These are phyloP conservation scores for Macroventuria anomochaeta DNA, from an alignment of 2,329 filamentous ascomycete genomes.

Conservation along the genomic window DNA sequence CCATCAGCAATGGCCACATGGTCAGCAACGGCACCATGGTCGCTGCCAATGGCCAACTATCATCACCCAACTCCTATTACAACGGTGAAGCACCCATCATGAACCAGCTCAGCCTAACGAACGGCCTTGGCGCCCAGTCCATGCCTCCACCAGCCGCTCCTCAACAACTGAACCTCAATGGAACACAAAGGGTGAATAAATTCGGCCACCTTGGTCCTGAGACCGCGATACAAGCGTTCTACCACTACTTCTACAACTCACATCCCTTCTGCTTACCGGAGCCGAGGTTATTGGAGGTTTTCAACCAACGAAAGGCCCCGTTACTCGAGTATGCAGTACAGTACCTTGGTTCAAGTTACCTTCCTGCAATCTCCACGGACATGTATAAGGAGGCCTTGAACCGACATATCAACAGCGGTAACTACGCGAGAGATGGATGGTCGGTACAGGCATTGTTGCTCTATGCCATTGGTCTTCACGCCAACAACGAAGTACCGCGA, in stretches of 20 bases:
- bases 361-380: slow-evolving; percentile 54
- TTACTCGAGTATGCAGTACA: slow-evolving; percentile 63
- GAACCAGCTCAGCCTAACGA: slow-evolving; percentile 35
- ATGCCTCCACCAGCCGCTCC: slow-evolving; percentile 27
- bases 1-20: slow-evolving; percentile 29
- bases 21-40: slow-evolving; percentile 7
- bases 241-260: slow-evolving; percentile 60
- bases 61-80: slow-evolving; percentile 43
- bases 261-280: slow-evolving; percentile 64
- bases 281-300: slow-evolving; percentile 47
- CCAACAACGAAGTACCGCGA: slow-evolving; percentile 72
- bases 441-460: slow-evolving; percentile 80
- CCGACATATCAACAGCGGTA: slow-evolving; percentile 39
- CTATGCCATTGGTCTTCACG: slow-evolving; percentile 78
- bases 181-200: slow-evolving; percentile 38
- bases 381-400: slow-evolving; percentile 52
- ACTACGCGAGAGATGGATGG: slow-evolving; percentile 54
- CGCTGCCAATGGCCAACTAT: slow-evolving; percentile 29
- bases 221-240: slow-evolving; percentile 43
- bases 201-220: slow-evolving; percentile 39
- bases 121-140: slow-evolving; percentile 27
- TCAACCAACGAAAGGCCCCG: slow-evolving; percentile 48
- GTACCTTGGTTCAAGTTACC: slow-evolving; percentile 63
- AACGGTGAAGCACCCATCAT: slow-evolving; percentile 31
- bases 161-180: slow-evolving; percentile 43